Percentiles rank a stretch among this genome's conserved stretches.
These are phyloP conservation scores for Thelephora ganbajun DNA, from an alignment of 768 basidiomycete genomes.

Conservation along the genomic window DNA sequence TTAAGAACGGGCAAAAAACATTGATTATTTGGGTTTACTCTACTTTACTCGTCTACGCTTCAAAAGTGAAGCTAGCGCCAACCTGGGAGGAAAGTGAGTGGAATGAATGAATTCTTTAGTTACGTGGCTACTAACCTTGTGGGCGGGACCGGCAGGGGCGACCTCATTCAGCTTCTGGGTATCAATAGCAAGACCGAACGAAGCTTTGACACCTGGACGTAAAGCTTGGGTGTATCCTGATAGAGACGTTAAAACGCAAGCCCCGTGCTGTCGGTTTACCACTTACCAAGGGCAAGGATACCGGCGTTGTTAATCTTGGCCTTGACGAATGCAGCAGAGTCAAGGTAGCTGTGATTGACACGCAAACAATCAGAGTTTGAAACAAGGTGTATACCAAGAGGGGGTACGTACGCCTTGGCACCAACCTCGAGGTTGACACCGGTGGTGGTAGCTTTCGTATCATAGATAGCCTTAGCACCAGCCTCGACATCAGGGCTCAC, in stretches of 20 bases:
- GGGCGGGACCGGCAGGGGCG: constrained; percentile 42
- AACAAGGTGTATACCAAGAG: neutral
- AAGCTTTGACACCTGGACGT: constrained; percentile 83
- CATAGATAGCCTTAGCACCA: constrained; percentile 93
- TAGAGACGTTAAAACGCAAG: neutral
- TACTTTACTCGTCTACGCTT: constrained; percentile 16
- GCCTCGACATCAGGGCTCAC: constrained; percentile 86
- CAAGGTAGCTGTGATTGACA: constrained; percentile 47
- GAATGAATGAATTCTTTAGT: neutral
- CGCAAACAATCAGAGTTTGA: neutral
- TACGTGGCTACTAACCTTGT: constrained; percentile 40
- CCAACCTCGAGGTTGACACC: constrained; percentile 90
- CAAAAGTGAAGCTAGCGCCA: constrained; percentile 63
- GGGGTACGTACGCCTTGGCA: constrained; percentile 67
- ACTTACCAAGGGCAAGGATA: constrained; percentile 69
- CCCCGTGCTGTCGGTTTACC: constrained; percentile 1
- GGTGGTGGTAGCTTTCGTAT: constrained; percentile 78
- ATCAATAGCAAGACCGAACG: constrained; percentile 92
- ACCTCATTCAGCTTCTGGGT: constrained; percentile 80
- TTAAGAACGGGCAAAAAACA: too few species aligned
- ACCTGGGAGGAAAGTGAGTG: constrained; percentile 24
- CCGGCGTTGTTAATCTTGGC: constrained; percentile 98
- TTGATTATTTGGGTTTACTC: too few species aligned
- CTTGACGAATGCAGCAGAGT: constrained; percentile 86
- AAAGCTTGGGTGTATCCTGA: constrained; percentile 85